Conservation (phyloP, 2,329 filamentous ascomycete species). For the Penicillium sp. region DNA sequence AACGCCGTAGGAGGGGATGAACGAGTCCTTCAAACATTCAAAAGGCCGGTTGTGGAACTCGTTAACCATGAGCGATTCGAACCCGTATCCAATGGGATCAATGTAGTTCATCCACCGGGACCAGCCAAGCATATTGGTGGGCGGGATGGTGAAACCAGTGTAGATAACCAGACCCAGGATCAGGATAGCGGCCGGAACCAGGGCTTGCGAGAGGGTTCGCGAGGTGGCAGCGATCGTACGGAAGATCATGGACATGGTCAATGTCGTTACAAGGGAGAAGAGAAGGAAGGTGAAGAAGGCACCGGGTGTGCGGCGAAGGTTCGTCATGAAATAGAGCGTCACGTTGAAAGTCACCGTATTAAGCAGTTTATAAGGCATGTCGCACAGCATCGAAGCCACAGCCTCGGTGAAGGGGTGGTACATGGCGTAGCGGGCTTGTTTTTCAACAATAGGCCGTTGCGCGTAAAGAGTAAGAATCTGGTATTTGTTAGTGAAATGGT, state of each 20-base stretch:
- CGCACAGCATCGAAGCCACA: conserved; percentile 24
- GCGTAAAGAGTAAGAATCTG: conserved; percentile 29
- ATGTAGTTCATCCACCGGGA: conserved; percentile 81
- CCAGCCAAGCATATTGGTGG: conserved; percentile 72
- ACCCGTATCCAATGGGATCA: conserved; percentile 77
- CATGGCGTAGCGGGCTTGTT: conserved; percentile 32
- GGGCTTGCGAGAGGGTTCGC: conserved; percentile 64
- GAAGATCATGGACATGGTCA: conserved; percentile 87
- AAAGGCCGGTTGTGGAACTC: conserved; percentile 74
- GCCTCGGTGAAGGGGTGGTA: conserved; percentile 28
- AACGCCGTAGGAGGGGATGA: conserved; percentile 39
- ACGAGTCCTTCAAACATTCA: conserved; percentile 39
- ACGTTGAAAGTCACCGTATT: conserved; percentile 79
- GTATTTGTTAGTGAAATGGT: not conserved
- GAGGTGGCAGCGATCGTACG: conserved; percentile 76
- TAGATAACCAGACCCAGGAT: conserved; percentile 50
- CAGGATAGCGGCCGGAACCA: conserved; percentile 59
- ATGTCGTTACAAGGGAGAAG: conserved; percentile 71
- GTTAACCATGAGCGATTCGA: conserved; percentile 81
- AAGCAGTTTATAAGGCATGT: conserved; percentile 75
- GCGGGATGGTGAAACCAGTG: conserved; percentile 51
- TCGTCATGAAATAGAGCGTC: conserved; percentile 83
- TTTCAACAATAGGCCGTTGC: conserved; percentile 27
- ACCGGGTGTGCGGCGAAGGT: conserved; percentile 72
- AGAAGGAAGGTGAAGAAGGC: conserved; percentile 86